Evolutionary conservation across 2,329 filamentous ascomycete species (phyloP).

Genomic region (Paecilomyces sp.): DNA sequence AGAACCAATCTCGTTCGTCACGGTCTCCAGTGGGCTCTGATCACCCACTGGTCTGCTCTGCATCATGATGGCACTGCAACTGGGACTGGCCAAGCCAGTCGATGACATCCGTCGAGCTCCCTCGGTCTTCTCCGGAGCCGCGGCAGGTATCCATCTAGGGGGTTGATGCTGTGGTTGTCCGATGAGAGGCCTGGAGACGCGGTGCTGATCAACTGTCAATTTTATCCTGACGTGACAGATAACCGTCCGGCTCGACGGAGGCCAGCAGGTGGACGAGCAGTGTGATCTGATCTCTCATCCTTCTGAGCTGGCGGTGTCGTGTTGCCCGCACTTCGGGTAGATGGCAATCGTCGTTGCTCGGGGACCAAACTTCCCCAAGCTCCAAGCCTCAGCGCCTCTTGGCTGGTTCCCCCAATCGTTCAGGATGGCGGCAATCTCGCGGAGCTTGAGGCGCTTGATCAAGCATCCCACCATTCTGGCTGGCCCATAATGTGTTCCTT

Average conservation of each 20-base stretch:
- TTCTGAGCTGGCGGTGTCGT: neutral
- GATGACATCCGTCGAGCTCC: neutral
- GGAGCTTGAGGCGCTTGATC: neutral
- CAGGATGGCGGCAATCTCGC: neutral
- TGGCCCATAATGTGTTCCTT: neutral
- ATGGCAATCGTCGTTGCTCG: neutral
- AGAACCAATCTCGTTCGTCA: neutral
- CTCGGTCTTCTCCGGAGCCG: neutral
- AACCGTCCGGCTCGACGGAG: neutral
- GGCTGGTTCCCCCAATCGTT: neutral
- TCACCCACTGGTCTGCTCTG: neutral
- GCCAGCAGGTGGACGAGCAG: neutral
- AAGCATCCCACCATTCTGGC: neutral
- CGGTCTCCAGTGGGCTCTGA: neutral
- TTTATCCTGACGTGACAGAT: neutral
- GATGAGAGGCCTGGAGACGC: neutral
- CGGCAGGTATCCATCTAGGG: neutral
- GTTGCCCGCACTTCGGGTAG: neutral
- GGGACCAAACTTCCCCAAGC: neutral
- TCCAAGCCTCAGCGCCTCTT: neutral
- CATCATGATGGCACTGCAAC: neutral
- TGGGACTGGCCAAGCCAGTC: neutral
- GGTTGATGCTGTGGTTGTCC: neutral
- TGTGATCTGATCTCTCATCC: neutral
- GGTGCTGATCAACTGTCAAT: neutral